Evolutionary conservation across 441 rosid genomes (phyloP), one percentile per base, ranked within the genome.

Genomic region (Biscutella laevigata): DNA sequence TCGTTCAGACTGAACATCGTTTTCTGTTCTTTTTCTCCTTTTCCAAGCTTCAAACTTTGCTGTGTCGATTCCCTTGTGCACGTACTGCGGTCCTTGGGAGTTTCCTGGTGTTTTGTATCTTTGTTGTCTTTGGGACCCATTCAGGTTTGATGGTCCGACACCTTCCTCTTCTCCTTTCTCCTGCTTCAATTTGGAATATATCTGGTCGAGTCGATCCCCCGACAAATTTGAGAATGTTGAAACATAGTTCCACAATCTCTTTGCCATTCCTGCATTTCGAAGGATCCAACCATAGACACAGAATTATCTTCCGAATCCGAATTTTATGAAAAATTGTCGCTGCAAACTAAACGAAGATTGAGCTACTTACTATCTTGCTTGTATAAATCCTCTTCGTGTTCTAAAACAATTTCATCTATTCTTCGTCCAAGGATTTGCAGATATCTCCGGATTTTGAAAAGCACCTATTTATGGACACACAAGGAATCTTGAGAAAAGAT

Each of bases 191-290:
- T 94, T 94, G 20, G 95, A 81, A 75, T 89, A 94, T 0, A 89
- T 94, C 77, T 89, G 97, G 38, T 69, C 77, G 48, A 94, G 95
- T 68, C 72, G 77, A 69, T 78, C 96, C 59, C 99, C 99, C 3
- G 96, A 80, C 48, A 86, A 68, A 70, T 94, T 94, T 44, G 99
- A 94, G 72, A 78, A 94, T 3, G 85, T 84, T 13, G 99, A 94
- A 28, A 94, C 99, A 57, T 88, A 88, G 35, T 94, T 88, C 99
- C 99, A 94, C 60, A 94, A 58, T 58, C 97, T 75, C 66, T 64
- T 76, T 0, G 74, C 76, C 95, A 89, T 86, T 77, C 92, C 99
- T 94, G 82, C 58, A 73, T 74, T 22, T 32, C 3, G 2, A 22
- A 38, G 17, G 1, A 46, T 21, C 44, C 41, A 43, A 44, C 14